These are phyloP conservation scores for Chlorella variabilis DNA, from an alignment of 163 green algal species.

Conservation along the genomic window DNA sequence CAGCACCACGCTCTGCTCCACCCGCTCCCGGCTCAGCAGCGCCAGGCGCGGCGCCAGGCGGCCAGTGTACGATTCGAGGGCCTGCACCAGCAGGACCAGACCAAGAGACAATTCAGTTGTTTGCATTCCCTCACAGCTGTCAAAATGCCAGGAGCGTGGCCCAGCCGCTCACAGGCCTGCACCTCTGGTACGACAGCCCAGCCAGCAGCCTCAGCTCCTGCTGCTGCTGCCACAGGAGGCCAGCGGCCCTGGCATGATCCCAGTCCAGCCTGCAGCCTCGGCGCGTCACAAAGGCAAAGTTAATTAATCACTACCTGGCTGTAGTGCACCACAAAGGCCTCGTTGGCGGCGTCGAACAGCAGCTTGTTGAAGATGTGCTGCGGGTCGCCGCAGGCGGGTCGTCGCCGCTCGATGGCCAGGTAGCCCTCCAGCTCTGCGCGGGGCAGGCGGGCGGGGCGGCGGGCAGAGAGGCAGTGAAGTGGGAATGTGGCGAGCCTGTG, in stretches of 20 bases:
- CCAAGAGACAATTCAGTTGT: neutral
- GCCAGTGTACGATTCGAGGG: constrained; percentile 17
- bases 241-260: too few relatives aligned
- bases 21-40: constrained; percentile 14
- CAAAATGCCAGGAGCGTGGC: too few relatives aligned
- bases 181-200: too few relatives aligned
- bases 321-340: constrained; percentile 49
- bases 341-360: constrained; percentile 69
- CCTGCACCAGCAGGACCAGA: constrained; percentile 7
- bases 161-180: too few relatives aligned
- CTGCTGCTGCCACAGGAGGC: too few relatives aligned
- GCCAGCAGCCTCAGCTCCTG: too few relatives aligned
- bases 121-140: too few relatives aligned
- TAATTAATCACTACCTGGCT: constrained; percentile 7
- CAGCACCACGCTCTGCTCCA: constrained; percentile 17
- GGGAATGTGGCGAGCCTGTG: too few relatives aligned
- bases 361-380: constrained; percentile 72
- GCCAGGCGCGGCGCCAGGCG: constrained; percentile 7
- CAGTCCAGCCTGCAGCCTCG: neutral
- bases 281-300: too few relatives aligned
- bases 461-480: neutral
- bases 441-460: neutral
- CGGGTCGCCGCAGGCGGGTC: constrained; percentile 51
- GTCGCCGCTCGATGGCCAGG: constrained; percentile 51
- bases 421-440: constrained; percentile 60